Percentiles rank a stretch among this genome's conserved stretches.
Evolutionary conservation across 805 yeast genomes (phyloP).

Genomic region (Lipomyces spencermartinsiae): DNA sequence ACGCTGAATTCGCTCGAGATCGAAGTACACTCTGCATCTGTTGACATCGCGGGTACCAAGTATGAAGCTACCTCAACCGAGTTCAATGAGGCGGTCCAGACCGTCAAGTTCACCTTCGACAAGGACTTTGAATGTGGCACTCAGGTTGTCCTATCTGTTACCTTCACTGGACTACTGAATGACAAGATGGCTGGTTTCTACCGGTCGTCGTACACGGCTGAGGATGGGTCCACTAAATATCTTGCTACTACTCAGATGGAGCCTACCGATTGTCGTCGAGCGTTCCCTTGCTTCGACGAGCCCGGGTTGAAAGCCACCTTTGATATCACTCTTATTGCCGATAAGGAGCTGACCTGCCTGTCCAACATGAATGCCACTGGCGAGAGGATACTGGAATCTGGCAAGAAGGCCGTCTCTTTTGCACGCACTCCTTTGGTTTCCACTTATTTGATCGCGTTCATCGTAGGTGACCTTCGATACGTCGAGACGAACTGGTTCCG

Average conservation of each 20-base stretch:
- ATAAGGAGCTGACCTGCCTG: conserved; percentile 59
- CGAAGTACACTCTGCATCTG: conserved; percentile 58
- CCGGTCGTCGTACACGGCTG: conserved; percentile 66
- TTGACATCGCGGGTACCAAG: conserved; percentile 39
- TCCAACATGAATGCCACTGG: conserved; percentile 69
- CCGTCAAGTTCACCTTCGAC: conserved; percentile 64
- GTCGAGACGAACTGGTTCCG: conserved; percentile 62
- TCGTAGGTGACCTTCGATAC: conserved; percentile 69
- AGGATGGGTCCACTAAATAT: conserved; percentile 60
- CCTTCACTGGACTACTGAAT: conserved; percentile 64
- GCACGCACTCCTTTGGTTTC: conserved; percentile 75
- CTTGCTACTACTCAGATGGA: conserved; percentile 75
- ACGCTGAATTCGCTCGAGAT: conserved; percentile 69
- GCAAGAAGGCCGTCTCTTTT: conserved; percentile 57
- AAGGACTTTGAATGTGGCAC: conserved; percentile 48
- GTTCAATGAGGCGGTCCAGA: conserved; percentile 63
- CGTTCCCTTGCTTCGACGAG: conserved; percentile 79
- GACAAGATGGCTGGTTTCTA: conserved; percentile 79
- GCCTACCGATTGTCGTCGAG: conserved; percentile 77
- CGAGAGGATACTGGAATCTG: conserved; percentile 48
- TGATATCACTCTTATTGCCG: conserved; percentile 62
- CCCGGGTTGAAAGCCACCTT: conserved; percentile 73
- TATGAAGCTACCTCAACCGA: conserved; percentile 43
- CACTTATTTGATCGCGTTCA: conserved; percentile 74
- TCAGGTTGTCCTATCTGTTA: conserved; percentile 57